A percentile compares a stretch with the other conserved stretches of the same genome.
phyloP scores from a whole-genome alignment of 768 basidiomycete species.

The Tulasnella sp. region DNA sequence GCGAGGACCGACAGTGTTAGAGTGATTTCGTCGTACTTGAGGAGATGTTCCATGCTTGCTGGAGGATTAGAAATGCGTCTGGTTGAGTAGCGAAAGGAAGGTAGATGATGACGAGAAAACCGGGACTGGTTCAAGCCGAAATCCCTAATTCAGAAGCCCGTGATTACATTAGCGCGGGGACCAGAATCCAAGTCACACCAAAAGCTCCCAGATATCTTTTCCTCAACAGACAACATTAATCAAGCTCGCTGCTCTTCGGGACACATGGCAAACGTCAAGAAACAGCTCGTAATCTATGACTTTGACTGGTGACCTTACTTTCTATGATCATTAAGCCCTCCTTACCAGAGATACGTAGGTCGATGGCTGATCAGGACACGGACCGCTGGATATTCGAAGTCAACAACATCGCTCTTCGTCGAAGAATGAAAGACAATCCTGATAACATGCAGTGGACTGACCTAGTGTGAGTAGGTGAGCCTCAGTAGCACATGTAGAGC shows the following conservation, averaged over 20 bases:
- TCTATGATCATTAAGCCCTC: background rate
- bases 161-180: background rate
- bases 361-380: slow-evolving; percentile 89
- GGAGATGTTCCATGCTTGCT: background rate
- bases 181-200: background rate
- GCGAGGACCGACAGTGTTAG: slow-evolving; percentile 21
- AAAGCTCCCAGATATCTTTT: background rate
- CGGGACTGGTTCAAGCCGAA: background rate
- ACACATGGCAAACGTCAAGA: slow-evolving; percentile 16
- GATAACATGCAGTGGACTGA: slow-evolving; percentile 76
- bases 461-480: slow-evolving; percentile 54
- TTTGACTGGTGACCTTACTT: slow-evolving; percentile 71
- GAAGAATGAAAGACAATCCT: slow-evolving; percentile 58
- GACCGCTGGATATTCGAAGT: slow-evolving; percentile 91
- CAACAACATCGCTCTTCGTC: slow-evolving; percentile 69
- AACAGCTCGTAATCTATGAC: slow-evolving; percentile 83
- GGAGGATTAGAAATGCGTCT: background rate
- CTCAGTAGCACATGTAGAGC: slow-evolving; percentile 70
- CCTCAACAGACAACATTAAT: background rate
- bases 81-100: background rate
- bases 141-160: background rate
- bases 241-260: background rate
- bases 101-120: background rate
- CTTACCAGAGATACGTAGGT: slow-evolving; percentile 36
- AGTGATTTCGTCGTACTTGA: slow-evolving; percentile 9